These are phyloP conservation scores for Trypanosomatidae sp. DNA, from an alignment of 208 protist species.

Conservation along the genomic window DNA sequence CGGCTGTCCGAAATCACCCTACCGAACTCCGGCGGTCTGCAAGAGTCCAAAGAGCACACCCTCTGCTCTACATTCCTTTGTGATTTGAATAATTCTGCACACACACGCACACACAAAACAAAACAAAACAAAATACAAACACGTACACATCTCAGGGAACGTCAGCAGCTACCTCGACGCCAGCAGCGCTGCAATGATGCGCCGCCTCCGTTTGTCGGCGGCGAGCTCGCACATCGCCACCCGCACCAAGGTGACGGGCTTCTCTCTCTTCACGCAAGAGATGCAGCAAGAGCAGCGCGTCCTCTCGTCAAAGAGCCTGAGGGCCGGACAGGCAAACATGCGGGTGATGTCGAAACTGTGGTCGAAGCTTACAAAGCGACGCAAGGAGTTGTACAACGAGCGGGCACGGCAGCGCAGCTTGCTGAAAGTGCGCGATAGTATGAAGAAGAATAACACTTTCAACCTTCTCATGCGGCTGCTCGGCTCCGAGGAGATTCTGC, in stretches of 20 bases:
- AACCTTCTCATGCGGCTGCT: constrained; percentile 73
- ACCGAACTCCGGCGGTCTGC: too few species aligned
- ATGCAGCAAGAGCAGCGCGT: constrained; percentile 33
- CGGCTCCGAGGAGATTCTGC: constrained; percentile 28
- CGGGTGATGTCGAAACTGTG: constrained; percentile 45
- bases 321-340: constrained; percentile 42
- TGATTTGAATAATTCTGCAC: too few species aligned
- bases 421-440: constrained; percentile 20
- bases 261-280: constrained; percentile 54
- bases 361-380: constrained; percentile 19
- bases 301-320: constrained; percentile 31
- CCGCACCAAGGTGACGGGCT: constrained; percentile 59
- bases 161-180: not conserved
- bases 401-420: constrained; percentile 32
- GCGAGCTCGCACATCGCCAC: constrained; percentile 1
- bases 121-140: not conserved
- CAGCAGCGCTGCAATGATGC: constrained; percentile 21
- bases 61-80: too few species aligned
- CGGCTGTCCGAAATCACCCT: too few species aligned
- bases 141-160: not conserved
- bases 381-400: constrained; percentile 44
- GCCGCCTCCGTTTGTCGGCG: constrained; percentile 9
- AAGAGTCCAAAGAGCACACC: too few species aligned
- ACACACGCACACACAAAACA: not conserved
- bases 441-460: constrained; percentile 59